A percentile compares a stretch with the other conserved stretches of the same genome.
Evolutionary conservation across 192 early-diverging fungal genomes (phyloP).

Genomic region (Coemansia guatemalensis): DNA sequence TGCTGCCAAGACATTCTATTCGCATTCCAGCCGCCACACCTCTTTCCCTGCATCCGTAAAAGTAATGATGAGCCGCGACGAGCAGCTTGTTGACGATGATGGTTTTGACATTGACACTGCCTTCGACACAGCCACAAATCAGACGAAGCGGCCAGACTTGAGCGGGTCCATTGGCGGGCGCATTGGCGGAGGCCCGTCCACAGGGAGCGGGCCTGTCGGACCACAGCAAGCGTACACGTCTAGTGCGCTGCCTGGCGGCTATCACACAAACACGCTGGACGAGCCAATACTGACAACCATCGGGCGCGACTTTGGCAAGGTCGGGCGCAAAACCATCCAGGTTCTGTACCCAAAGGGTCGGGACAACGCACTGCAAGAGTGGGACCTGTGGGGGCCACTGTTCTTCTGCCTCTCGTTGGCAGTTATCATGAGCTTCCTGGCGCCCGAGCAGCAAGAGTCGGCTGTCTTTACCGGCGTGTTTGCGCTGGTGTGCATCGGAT

Average conservation of each 20-base stretch:
- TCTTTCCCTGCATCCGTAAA: background rate
- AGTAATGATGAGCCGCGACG: constrained; percentile 33
- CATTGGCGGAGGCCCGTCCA: constrained; percentile 12
- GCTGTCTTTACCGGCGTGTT: constrained; percentile 90
- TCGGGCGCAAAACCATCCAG: constrained; percentile 36
- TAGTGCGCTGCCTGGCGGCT: constrained; percentile 46
- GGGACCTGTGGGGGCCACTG: constrained; percentile 97
- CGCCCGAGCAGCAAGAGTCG: constrained; percentile 76
- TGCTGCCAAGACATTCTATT: background rate
- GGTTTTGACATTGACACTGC: constrained; percentile 36
- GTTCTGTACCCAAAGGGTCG: constrained; percentile 48
- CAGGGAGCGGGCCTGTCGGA: constrained; percentile 14
- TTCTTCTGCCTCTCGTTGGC: constrained; percentile 90
- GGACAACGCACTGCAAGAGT: constrained; percentile 51
- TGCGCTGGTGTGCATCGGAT: constrained; percentile 93
- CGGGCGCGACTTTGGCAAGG: constrained; percentile 57
- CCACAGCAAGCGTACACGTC: constrained; percentile 42
- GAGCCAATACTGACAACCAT: constrained; percentile 93
- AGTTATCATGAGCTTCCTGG: constrained; percentile 76
- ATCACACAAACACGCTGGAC: constrained; percentile 79
- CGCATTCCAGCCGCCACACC: background rate
- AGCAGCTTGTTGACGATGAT: constrained; percentile 51
- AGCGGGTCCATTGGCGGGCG: constrained; percentile 51
- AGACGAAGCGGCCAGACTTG: constrained; percentile 40
- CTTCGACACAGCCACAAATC: constrained; percentile 17